Conservation (phyloP, 2,329 filamentous ascomycete genomes). For the Alternaria sp. region DNA sequence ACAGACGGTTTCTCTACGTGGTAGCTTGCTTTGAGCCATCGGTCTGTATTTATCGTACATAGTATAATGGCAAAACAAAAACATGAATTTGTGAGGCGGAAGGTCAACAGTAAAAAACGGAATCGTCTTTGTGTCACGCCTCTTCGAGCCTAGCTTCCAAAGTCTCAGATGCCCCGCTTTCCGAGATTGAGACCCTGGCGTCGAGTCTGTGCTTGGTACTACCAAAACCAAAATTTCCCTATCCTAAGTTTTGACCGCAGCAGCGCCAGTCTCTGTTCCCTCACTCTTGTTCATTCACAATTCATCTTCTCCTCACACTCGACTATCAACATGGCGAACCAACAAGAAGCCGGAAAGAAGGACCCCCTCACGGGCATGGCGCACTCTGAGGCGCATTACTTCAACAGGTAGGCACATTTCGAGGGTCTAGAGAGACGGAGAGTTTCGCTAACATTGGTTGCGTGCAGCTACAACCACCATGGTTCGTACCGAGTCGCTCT, state of each 20-base stretch:
- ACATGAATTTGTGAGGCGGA: slow-evolving; percentile 1
- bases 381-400: slow-evolving; percentile 98
- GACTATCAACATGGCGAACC: slow-evolving; percentile 36
- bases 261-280: slow-evolving; percentile 24
- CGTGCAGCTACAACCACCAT: slow-evolving; percentile 91
- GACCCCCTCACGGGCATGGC: slow-evolving; percentile 72
- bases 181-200: slow-evolving; percentile 14
- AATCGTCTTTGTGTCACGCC: slow-evolving; percentile 14
- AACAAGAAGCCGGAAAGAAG: slow-evolving; percentile 38
- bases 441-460: slow-evolving; percentile 49
- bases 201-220: slow-evolving; percentile 30
- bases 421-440: slow-evolving; percentile 29
- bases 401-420: slow-evolving; percentile 78
- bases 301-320: slow-evolving; percentile 11
- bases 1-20: slow-evolving; percentile 1
- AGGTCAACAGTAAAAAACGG: slow-evolving; percentile 8
- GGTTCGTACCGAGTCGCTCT: slow-evolving; percentile 66
- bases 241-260: slow-evolving; percentile 26
- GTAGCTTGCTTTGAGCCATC: slow-evolving; percentile 1
- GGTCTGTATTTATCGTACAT: slow-evolving; percentile 2
- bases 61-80: slow-evolving; percentile 3
- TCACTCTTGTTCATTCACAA: slow-evolving; percentile 9
- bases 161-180: slow-evolving; percentile 19
- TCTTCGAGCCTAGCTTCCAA: slow-evolving; percentile 13
- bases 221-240: slow-evolving; percentile 44